phyloP scores from a whole-genome alignment of 306 rosid species.

The Trifolium pratense region DNA sequence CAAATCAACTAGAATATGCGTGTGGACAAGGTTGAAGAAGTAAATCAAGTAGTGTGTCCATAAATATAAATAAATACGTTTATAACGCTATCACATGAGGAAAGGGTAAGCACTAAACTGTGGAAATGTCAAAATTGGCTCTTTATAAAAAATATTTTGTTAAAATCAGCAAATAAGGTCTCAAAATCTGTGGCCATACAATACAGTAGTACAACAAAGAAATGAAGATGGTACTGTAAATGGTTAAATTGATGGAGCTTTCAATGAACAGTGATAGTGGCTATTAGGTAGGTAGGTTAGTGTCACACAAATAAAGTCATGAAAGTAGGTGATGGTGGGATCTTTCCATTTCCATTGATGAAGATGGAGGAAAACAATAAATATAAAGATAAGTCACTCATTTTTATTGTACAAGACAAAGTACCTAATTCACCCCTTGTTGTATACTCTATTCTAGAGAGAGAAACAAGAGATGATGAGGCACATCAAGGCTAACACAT shows the following conservation, averaged over 20 bases:
- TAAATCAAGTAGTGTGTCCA: neutral
- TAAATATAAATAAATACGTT: neutral
- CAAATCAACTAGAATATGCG: neutral
- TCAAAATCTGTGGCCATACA: neutral
- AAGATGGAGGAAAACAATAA: constrained; percentile 43
- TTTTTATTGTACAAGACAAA: constrained; percentile 30
- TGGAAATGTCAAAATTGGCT: neutral
- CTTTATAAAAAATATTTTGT: no score
- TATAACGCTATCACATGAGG: neutral
- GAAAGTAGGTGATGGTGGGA: constrained; percentile 62
- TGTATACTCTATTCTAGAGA: neutral
- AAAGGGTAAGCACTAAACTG: neutral
- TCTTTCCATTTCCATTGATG: constrained; percentile 47
- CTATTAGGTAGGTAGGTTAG: constrained; percentile 51
- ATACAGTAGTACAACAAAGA: neutral
- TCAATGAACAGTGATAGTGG: constrained; percentile 41
- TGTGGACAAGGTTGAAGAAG: neutral
- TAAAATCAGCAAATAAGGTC: neutral
- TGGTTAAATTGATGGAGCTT: constrained; percentile 33
- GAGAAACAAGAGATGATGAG: neutral
- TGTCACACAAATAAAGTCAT: constrained; percentile 52
- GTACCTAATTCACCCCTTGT: constrained; percentile 42
- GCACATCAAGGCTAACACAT: neutral
- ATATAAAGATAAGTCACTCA: constrained; percentile 25
- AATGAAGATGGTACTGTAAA: neutral